Percentiles rank a stretch among this genome's conserved stretches.
Evolutionary conservation across 139 green algal genomes (phyloP).

Genomic region (Nannochloris sp.): DNA sequence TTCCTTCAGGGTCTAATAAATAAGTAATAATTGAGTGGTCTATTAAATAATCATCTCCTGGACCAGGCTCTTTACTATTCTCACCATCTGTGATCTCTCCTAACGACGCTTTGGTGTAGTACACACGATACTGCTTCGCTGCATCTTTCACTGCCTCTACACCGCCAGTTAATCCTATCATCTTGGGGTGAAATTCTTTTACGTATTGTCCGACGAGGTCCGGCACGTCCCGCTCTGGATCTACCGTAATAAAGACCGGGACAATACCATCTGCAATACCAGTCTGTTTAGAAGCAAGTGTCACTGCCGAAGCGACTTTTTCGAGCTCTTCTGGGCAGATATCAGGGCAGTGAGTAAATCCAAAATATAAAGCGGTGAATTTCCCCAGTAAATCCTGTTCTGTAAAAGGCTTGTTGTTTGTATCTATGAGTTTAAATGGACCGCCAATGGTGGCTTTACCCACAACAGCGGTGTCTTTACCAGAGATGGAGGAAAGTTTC

Average conservation of each 20-base stretch:
- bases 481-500: slow-evolving; percentile 19
- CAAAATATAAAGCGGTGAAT: slow-evolving; percentile 95
- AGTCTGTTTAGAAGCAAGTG: slow-evolving; percentile 36
- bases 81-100: slow-evolving; percentile 2
- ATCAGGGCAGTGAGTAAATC: slow-evolving; percentile 97
- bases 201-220: slow-evolving; percentile 75
- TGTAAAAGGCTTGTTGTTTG: slow-evolving; percentile 70
- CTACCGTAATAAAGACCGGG: slow-evolving; percentile 93
- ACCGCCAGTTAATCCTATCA: slow-evolving; percentile 89
- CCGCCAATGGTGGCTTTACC: slow-evolving; percentile 85
- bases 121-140: slow-evolving; percentile 78
- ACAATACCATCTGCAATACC: slow-evolving; percentile 30
- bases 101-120: slow-evolving; percentile 74
- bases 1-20: slow-evolving; percentile 76
- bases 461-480: slow-evolving; percentile 26
- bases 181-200: slow-evolving; percentile 87
- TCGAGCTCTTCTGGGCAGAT: slow-evolving; percentile 98
- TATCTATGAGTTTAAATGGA: slow-evolving; percentile 78
- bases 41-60: slow-evolving; percentile 84
- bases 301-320: slow-evolving; percentile 77
- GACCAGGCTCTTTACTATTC: slow-evolving; percentile 14
- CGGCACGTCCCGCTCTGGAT: slow-evolving; percentile 82
- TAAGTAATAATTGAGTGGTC: slow-evolving; percentile 99
- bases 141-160: slow-evolving; percentile 44
- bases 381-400: slow-evolving; percentile 72